Conservation (phyloP, 75 land plant genomes). For the Selaginella tamariscina region DNA sequence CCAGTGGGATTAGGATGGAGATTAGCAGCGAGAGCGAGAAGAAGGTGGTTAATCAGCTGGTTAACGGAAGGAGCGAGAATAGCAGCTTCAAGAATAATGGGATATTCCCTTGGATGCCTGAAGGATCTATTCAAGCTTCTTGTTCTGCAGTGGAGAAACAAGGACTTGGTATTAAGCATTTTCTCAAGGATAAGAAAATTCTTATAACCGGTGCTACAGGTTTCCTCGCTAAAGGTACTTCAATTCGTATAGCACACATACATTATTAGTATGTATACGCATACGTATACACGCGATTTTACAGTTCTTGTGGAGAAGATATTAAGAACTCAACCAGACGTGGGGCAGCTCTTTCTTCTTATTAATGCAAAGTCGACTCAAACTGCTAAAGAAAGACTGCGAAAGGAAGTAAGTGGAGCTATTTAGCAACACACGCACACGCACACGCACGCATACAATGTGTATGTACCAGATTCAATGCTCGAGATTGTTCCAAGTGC, state of each 20-base stretch:
- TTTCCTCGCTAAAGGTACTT: constrained; percentile 57
- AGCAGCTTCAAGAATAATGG: too few species aligned
- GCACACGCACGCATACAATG: not conserved
- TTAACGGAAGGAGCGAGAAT: too few species aligned
- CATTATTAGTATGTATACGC: not conserved
- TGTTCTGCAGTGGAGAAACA: not conserved
- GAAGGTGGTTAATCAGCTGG: too few species aligned
- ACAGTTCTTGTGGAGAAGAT: constrained; percentile 89
- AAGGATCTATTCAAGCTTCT: not conserved
- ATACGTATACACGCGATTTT: not conserved
- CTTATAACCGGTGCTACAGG: constrained; percentile 70
- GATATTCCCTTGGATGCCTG: not conserved
- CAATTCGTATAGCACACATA: not conserved
- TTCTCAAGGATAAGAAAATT: constrained; percentile 41
- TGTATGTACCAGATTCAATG: constrained; percentile 35
- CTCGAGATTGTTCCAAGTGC: constrained; percentile 46
- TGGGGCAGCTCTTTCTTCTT: constrained; percentile 55
- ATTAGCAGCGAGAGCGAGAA: too few species aligned
- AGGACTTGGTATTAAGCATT: constrained; percentile 29
- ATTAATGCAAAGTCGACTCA: constrained; percentile 54
- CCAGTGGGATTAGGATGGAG: too few species aligned
- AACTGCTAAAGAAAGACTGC: constrained; percentile 47
- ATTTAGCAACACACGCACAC: not conserved
- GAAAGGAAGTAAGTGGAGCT: constrained; percentile 39
- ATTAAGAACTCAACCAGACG: constrained; percentile 57